Conservation (phyloP, 352 stramenopile genomes). For the Phytophthora brassicae region DNA sequence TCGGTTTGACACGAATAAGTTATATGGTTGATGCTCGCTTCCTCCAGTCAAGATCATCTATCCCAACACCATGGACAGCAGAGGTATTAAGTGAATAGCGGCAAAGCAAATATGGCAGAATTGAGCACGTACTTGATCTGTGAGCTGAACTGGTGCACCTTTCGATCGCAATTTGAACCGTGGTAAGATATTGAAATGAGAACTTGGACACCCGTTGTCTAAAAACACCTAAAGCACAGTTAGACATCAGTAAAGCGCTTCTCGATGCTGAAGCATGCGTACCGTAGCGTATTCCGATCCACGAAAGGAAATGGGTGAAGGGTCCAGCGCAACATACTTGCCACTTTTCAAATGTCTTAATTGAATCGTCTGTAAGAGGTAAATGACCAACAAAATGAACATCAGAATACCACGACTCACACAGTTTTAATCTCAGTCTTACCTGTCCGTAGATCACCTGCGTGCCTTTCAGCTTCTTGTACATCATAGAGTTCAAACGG, state of each 20-base stretch:
- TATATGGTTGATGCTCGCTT: conserved; percentile 48
- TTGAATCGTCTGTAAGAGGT: conserved; percentile 47
- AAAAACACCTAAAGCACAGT: conserved; percentile 47
- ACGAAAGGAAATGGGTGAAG: conserved; percentile 45
- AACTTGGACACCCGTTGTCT: conserved; percentile 42
- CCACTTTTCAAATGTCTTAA: conserved; percentile 64
- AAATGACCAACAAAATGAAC: background rate
- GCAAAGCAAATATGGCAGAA: background rate
- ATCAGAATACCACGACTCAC: background rate
- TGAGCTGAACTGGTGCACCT: conserved; percentile 62
- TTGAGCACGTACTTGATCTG: conserved; percentile 48
- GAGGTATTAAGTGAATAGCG: background rate
- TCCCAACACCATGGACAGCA: conserved; percentile 2
- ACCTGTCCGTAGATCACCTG: conserved; percentile 75
- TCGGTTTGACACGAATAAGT: conserved; percentile 68
- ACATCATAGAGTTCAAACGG: conserved; percentile 69
- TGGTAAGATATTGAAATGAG: conserved; percentile 56
- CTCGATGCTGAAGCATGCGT: conserved; percentile 2
- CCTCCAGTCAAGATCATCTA: conserved; percentile 57
- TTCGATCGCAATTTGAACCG: conserved; percentile 69
- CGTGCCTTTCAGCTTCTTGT: conserved; percentile 61
- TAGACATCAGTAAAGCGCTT: conserved; percentile 14
- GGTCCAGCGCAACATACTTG: conserved; percentile 56
- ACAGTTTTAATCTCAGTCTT: background rate
- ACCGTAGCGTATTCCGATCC: conserved; percentile 58